Base-by-base conservation (phyloP, 2,329 filamentous ascomycete genomes). In the Fusarium sublunatum region DNA sequence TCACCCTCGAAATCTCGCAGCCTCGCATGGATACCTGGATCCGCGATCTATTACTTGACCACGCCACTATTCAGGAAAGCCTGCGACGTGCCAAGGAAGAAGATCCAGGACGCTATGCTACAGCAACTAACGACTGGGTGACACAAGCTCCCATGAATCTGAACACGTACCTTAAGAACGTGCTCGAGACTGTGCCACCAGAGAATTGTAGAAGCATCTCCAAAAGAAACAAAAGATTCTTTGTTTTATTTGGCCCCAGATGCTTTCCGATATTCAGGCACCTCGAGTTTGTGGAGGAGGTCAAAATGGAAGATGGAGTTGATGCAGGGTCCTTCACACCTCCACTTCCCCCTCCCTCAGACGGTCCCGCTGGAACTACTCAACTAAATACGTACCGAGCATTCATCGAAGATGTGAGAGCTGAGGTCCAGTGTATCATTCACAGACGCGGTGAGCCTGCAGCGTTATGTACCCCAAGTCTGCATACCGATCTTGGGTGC, bases 141-240 rank as follows among this genome's bases (percentile, higher is more conserved):
- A 70, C 73, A 3, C 75, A 77, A n/a, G 76, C 80, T 1, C 75
- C 82, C 4, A 48, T 68, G 7, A 83, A 83, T 10, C 71, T 87
- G 4, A 79, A 81, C 53, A 80, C 79, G 7, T 87, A 86, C 45
- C 72, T 86, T 4, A 79, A 78, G 29, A 83, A 87, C 55, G 74
- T 82, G 6, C 74, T 83, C 4, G 76, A 79, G 24, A 72, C 72
- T 3, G 72, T 72, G 1, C 71, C 73, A 3, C 72, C 73, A 1
- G 74, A 75, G 32, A 74, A 76, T 8, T 70, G 70, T 0, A 74
- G 81, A 40, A 82, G 75, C 45, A 85, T 87, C 32, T 83, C 83
- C 3, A 82, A 82, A 49, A 75, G 84, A 2, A 87, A 87, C 64
- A 86, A 86, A 69, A 79, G 81, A 12, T 87, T 86, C 51, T 74